Base-by-base conservation (phyloP, 257 asterid species). In the Cordia subcordata region DNA sequence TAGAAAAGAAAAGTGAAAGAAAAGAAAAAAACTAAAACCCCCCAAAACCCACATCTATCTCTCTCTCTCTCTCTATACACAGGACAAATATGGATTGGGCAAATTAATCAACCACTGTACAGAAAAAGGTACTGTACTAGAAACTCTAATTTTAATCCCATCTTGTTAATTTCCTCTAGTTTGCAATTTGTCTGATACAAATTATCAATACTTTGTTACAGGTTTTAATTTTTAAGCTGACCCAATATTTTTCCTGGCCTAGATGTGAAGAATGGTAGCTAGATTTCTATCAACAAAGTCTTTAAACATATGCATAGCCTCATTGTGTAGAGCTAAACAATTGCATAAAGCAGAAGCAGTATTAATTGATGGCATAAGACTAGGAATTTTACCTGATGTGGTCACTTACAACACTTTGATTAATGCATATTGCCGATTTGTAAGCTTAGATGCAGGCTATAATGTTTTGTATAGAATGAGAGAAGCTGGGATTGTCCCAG, bases 381-480 rank as follows among this genome's bases (percentile, higher is more conserved):
- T 92, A 64, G 96, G 96, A 16, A 85, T 92, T 45, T 76, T 81
- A 22, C 96, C 95, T 8, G 74, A 92, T 71, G 83, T 77, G 35
- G 88, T 88, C 51, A 88, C 96, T 20, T 92, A 92, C 69, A 92
- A 92, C 79, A 84, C 86, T 69, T 71, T 92, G 63, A 76, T 92
- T 63, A 72, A 72, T n/a, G 93, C 91, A 14, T 88, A 88, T 68
- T 79, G 93, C 57, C 89, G 82, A 19, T 44, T 73, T 55, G 68
- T 77, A 52, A 88, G 96, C 19, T 75, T 92, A 45, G 87, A 86
- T 44, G 84, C 81, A 32, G 99, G 89, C 49, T 86, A 82, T 67
- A 59, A 72, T 11, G 63, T 88, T 68, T 60, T 84, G 57, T 52
- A 44, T 58, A 75, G 97, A 68, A 88, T 88, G 95, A 81, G 57